A percentile compares a stretch with the other conserved stretches of the same genome.
phyloP scores from a whole-genome alignment of 148 eudicot species.

The Fagopyrum tataricum region DNA sequence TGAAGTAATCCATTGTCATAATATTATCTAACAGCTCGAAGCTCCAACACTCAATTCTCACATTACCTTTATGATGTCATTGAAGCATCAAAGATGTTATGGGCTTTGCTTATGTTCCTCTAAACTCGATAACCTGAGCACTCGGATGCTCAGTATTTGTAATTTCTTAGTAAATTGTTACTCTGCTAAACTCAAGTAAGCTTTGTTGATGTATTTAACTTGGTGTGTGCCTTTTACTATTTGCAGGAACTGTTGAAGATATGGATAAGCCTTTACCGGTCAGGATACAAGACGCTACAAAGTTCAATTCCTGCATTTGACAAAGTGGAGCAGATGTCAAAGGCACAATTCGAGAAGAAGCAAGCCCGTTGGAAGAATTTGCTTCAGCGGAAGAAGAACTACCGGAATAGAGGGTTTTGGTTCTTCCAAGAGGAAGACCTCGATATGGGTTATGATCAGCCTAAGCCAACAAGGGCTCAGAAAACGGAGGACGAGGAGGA shows the following conservation, averaged over 20 bases:
- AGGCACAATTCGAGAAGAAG: slow-evolving; percentile 8
- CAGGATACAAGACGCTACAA: neutral
- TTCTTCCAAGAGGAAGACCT: slow-evolving; percentile 11
- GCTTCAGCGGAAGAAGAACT: slow-evolving; percentile 8
- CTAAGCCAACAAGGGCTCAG: neutral
- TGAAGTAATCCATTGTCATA: too few species aligned
- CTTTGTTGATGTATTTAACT: neutral
- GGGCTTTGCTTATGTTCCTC: too few species aligned
- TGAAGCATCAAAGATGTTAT: too few species aligned
- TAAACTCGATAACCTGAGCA: too few species aligned
- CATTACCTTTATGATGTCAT: too few species aligned
- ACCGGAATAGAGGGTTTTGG: slow-evolving; percentile 1
- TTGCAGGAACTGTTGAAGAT: neutral
- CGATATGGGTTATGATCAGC: slow-evolving; percentile 8
- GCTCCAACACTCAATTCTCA: too few species aligned
- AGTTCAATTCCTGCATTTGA: slow-evolving; percentile 9
- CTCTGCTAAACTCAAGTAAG: neutral
- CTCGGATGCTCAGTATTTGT: too few species aligned
- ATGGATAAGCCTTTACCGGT: neutral
- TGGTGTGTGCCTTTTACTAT: neutral
- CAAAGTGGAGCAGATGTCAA: neutral
- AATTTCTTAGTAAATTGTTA: neutral
- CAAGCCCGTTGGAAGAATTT: slow-evolving; percentile 9
- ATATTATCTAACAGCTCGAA: too few species aligned
- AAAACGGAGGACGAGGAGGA: neutral